Evolutionary conservation across 2,329 filamentous ascomycete species (phyloP).

Genomic region (Colletotrichum lindemuthianum): DNA sequence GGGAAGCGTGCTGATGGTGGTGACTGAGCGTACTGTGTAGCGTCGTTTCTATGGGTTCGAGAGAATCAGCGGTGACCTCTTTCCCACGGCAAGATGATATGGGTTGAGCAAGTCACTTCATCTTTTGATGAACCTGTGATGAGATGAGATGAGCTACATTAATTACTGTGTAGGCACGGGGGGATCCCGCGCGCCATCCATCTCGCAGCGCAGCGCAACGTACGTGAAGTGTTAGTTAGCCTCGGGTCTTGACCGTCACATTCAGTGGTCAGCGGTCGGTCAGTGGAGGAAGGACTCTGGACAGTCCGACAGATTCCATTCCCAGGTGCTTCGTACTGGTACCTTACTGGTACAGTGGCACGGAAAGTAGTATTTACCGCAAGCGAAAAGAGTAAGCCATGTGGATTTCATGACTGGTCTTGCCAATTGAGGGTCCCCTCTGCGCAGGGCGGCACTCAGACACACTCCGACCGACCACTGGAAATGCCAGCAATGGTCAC

Average conservation of each 20-base stretch:
- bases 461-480: constrained; percentile 11
- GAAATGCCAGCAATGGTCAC: constrained; percentile 19
- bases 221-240: not conserved
- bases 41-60: constrained; percentile 11
- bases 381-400: constrained; percentile 1
- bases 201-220: not conserved
- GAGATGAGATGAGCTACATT: constrained; percentile 19
- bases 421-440: constrained; percentile 5
- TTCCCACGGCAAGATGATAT: constrained; percentile 16
- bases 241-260: constrained; percentile 10
- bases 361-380: too few relatives aligned
- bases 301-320: too few relatives aligned
- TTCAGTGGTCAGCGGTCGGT: not conserved
- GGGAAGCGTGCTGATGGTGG: not conserved
- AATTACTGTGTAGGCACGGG: not conserved
- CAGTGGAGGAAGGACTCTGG: too few relatives aligned
- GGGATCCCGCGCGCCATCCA: constrained; percentile 31
- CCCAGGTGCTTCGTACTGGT: too few relatives aligned
- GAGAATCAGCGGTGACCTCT: constrained; percentile 34
- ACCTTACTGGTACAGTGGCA: too few relatives aligned
- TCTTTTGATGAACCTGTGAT: not conserved
- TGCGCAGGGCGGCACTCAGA: constrained; percentile 1
- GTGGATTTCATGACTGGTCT: constrained; percentile 9
- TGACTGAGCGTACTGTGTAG: constrained; percentile 1
- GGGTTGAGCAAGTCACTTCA: constrained; percentile 28